Percentiles rank a stretch among this genome's conserved stretches.
Evolutionary conservation across 2,329 filamentous ascomycete genomes (phyloP).

Genomic region (Neospermospora avenae): DNA sequence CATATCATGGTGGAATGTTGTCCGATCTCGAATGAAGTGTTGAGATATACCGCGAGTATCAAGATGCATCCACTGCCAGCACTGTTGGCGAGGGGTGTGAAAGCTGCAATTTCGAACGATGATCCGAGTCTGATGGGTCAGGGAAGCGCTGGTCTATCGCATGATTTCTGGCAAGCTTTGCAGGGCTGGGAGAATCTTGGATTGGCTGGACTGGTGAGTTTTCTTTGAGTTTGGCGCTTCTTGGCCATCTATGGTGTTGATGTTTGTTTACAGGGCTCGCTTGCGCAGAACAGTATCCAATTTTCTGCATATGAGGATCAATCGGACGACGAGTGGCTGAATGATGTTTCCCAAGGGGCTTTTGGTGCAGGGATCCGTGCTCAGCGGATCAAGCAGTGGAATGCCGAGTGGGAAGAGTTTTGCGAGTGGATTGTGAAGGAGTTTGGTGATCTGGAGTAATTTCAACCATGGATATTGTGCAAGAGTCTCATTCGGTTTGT

Average conservation of each 20-base stretch:
- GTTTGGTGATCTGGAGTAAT: conserved; percentile 40
- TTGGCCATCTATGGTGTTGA: background rate
- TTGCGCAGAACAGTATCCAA: conserved; percentile 85
- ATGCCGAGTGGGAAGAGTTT: conserved; percentile 77
- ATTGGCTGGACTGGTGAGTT: conserved; percentile 72
- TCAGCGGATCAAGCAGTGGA: conserved; percentile 70
- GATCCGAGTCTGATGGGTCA: conserved; percentile 87
- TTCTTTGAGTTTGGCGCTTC: background rate
- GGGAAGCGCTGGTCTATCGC: conserved; percentile 72
- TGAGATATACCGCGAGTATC: conserved; percentile 73
- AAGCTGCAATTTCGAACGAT: conserved; percentile 82
- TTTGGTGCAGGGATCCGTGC: conserved; percentile 68
- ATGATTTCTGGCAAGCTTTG: conserved; percentile 88
- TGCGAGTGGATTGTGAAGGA: conserved; percentile 83
- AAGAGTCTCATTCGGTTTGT: background rate
- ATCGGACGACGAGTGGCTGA: conserved; percentile 64
- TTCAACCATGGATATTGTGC: too few relatives aligned
- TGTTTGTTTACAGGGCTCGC: conserved; percentile 27
- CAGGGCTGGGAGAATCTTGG: conserved; percentile 89
- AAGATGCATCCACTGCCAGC: conserved; percentile 76
- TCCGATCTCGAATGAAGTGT: conserved; percentile 82
- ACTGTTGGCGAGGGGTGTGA: conserved; percentile 75
- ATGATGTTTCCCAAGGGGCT: conserved; percentile 67
- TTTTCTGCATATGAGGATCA: conserved; percentile 86
- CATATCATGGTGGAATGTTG: conserved; percentile 83